Conservation (phyloP, 129 eudicot genomes). For the Cynara cardunculus region DNA sequence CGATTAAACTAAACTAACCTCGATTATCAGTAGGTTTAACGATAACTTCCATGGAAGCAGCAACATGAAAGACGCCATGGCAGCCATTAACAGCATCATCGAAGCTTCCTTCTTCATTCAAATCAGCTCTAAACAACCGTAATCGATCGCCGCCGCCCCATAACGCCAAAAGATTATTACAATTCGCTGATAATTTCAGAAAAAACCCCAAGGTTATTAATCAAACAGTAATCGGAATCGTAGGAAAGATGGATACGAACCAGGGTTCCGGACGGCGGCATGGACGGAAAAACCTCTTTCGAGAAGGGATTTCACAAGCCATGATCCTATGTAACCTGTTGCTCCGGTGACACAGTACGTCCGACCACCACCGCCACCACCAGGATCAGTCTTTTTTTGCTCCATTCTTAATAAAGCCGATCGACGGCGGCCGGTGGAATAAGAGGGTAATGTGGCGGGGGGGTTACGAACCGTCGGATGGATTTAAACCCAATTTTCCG, state of each 20-base stretch:
- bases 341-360: conserved; percentile 90
- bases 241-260: conserved; percentile 23
- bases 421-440: neutral
- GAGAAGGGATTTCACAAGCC: conserved; percentile 73
- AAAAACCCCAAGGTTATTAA: neutral
- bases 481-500: neutral
- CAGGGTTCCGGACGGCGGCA: conserved; percentile 69
- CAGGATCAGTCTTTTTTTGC: neutral
- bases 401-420: no score
- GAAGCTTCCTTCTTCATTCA: conserved; percentile 79
- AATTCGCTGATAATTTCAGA: conserved; percentile 33
- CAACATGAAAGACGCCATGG: conserved; percentile 83
- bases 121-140: conserved; percentile 62
- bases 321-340: conserved; percentile 85
- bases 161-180: conserved; percentile 34
- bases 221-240: neutral
- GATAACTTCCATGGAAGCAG: conserved; percentile 68
- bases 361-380: neutral
- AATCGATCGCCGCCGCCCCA: conserved; percentile 50
- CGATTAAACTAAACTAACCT: conserved; percentile 30
- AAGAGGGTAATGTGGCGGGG: no score
- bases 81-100: conserved; percentile 81
- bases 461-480: neutral
- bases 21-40: conserved; percentile 26
- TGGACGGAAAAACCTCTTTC: conserved; percentile 54